Conservation (phyloP, 805 yeast species). For the Gaillardinia entomophila region DNA sequence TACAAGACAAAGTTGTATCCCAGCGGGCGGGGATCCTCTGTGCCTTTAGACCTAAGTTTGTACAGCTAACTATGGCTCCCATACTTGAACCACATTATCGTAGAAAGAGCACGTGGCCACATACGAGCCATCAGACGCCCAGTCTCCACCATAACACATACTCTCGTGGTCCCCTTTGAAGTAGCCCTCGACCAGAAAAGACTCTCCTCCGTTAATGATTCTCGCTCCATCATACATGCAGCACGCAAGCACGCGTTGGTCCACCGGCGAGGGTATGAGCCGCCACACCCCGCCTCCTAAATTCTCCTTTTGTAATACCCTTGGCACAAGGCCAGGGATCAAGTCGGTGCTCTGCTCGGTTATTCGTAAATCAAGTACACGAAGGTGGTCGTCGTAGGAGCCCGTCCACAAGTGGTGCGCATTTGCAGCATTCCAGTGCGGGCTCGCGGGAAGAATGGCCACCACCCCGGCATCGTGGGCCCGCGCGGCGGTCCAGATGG, state of each 20-base stretch:
- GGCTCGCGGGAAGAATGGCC: conserved; percentile 52
- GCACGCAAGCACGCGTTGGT: conserved; percentile 57
- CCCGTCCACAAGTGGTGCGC: conserved; percentile 73
- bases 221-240: conserved; percentile 97
- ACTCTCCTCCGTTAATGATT: conserved; percentile 35
- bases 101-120: conserved; percentile 88
- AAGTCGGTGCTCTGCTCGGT: conserved; percentile 30
- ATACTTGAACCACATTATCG: conserved; percentile 73
- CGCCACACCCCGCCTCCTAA: conserved; percentile 97
- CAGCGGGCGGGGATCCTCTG: conserved; percentile 91
- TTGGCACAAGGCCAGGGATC: conserved; percentile 48
- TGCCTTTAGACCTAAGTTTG: conserved; percentile 63
- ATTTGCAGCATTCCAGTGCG: conserved; percentile 36
- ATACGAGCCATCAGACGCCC: conserved; percentile 46
- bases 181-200: conserved; percentile 29
- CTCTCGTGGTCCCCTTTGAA: conserved; percentile 74
- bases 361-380: conserved; percentile 66
- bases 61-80: conserved; percentile 38
- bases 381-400: conserved; percentile 78
- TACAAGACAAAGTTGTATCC: conserved; percentile 69
- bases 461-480: conserved; percentile 91
- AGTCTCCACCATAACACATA: conserved; percentile 95
- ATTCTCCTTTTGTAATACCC: conserved; percentile 35
- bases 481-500: conserved; percentile 38
- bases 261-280: conserved; percentile 54